Percentiles rank a stretch among this genome's conserved stretches.
phyloP scores from a whole-genome alignment of 192 early-diverging fungal species.

The Coemansia sp. region DNA sequence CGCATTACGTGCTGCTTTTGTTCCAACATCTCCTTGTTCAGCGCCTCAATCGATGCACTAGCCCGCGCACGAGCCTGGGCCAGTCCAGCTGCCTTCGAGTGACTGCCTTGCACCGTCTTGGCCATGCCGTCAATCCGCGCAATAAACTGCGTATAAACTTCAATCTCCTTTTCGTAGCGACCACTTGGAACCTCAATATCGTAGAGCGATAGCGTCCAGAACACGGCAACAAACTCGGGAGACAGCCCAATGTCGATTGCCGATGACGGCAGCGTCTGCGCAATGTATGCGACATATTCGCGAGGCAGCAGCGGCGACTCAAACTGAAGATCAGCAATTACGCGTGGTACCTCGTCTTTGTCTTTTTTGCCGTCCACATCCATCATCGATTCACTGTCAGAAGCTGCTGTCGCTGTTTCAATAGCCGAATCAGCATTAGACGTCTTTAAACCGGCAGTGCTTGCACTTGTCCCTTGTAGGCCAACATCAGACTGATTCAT shows the following conservation, averaged over 20 bases:
- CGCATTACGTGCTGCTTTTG: constrained; percentile 43
- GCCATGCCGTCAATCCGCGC: constrained; percentile 30
- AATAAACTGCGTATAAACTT: constrained; percentile 24
- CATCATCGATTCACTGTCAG: constrained; percentile 8
- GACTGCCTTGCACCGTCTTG: constrained; percentile 18
- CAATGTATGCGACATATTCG: constrained; percentile 39
- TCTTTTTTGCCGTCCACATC: constrained; percentile 11
- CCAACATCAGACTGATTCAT: not conserved
- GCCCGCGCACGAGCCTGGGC: constrained; percentile 32
- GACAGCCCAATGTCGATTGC: constrained; percentile 29
- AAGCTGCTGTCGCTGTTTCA: not conserved
- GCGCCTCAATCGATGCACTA: constrained; percentile 19
- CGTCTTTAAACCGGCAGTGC: not conserved
- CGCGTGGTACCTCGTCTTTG: constrained; percentile 10
- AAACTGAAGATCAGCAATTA: constrained; percentile 27
- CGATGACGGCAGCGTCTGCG: constrained; percentile 19
- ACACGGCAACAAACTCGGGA: constrained; percentile 45
- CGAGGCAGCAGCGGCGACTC: constrained; percentile 44
- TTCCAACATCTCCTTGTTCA: constrained; percentile 36
- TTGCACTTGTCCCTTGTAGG: not conserved
- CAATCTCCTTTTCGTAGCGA: constrained; percentile 44
- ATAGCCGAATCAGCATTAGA: not conserved
- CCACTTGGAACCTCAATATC: constrained; percentile 40
- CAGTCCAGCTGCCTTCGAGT: constrained; percentile 24
- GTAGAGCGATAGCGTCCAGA: constrained; percentile 40